Evolutionary conservation across 345 rosid species (phyloP).

Genomic region (Noccaea caerulescens): DNA sequence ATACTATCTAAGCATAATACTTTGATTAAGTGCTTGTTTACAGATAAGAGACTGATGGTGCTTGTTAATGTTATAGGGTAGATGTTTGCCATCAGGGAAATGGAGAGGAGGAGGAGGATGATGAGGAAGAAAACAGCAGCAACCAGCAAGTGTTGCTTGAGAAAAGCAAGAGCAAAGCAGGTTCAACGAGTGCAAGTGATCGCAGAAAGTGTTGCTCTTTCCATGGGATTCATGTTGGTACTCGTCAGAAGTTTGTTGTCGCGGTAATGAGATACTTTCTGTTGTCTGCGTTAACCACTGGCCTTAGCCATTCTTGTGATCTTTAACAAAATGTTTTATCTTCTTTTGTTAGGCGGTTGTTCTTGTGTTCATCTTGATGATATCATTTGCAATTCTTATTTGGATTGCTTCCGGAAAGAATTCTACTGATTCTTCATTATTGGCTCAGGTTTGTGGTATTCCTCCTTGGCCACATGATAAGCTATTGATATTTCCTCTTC

Average conservation of each 20-base stretch:
- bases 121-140: slow-evolving; percentile 51
- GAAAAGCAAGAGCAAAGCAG: slow-evolving; percentile 44
- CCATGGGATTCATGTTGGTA: slow-evolving; percentile 55
- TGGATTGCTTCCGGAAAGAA: slow-evolving; percentile 63
- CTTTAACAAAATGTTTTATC: not conserved
- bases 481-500: not conserved
- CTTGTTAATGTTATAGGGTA: slow-evolving; percentile 56
- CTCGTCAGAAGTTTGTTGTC: slow-evolving; percentile 64
- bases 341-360: slow-evolving; percentile 47
- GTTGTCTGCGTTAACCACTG: not conserved
- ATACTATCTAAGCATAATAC: not conserved
- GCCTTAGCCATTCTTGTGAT: slow-evolving; percentile 3
- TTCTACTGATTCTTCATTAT: slow-evolving; percentile 52
- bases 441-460: slow-evolving; percentile 52
- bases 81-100: slow-evolving; percentile 80
- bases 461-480: not conserved
- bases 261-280: slow-evolving; percentile 45
- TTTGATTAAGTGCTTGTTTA: no score
- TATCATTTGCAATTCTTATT: slow-evolving; percentile 54
- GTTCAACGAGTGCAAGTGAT: slow-evolving; percentile 44
- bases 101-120: slow-evolving; percentile 48
- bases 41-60: slow-evolving; percentile 17
- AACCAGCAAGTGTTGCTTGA: slow-evolving; percentile 55
- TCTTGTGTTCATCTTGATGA: slow-evolving; percentile 54
- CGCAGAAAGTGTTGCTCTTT: slow-evolving; percentile 55